A percentile compares a stretch with the other conserved stretches of the same genome.
Evolutionary conservation across 192 early-diverging fungal species (phyloP).

Genomic region (Backusella sp.): DNA sequence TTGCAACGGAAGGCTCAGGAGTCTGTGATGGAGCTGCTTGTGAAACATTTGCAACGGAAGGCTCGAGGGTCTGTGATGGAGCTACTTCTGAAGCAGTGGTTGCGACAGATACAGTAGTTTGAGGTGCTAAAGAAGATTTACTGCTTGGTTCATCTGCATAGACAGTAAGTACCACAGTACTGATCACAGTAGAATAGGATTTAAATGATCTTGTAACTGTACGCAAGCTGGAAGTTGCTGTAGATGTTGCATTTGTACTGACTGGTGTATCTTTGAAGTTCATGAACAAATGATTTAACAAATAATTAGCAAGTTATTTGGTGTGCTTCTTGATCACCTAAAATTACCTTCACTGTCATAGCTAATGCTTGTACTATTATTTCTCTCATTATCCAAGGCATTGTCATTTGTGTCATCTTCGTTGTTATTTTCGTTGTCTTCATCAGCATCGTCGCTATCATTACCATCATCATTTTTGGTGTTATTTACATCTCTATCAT

Average conservation of each 20-base stretch:
- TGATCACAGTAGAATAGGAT: neutral
- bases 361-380: neutral
- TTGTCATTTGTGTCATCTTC: neutral
- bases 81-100: neutral
- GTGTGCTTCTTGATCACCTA: neutral
- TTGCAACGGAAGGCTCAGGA: neutral
- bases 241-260: neutral
- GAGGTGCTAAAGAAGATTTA: neutral
- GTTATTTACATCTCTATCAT: neutral
- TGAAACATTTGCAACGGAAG: neutral
- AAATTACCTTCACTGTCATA: neutral
- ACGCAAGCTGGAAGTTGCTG: neutral
- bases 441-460: neutral
- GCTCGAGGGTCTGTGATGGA: neutral
- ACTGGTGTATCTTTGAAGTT: neutral
- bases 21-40: neutral
- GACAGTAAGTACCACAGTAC: neutral
- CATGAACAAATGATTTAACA: neutral
- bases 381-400: neutral
- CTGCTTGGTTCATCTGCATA: neutral
- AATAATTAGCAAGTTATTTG: neutral
- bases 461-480: neutral
- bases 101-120: neutral
- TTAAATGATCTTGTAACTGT: neutral
- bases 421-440: neutral